Evolutionary conservation across 129 eudicot species (phyloP), one percentile per base, ranked within the genome.

Genomic region (Sambucus nigra): DNA sequence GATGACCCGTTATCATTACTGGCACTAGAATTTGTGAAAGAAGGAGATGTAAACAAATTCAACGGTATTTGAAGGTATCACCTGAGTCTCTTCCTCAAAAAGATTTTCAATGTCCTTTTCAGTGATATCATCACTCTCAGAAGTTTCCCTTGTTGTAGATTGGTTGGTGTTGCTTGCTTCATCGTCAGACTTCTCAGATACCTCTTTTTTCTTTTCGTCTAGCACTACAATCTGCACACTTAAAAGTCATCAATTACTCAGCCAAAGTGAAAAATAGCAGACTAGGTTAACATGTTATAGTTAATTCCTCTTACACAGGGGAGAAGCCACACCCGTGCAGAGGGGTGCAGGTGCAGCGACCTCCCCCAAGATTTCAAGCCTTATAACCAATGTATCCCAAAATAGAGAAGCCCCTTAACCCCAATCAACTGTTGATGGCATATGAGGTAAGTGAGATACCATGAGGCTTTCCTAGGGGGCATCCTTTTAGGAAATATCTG

Each of bases 221-320:
- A 68, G 5, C 6, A 58, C 75, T n/a, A 66, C 75, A 63, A 77
- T 56, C 83, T 72, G 63, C 63, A 71, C 25, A 59, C 3, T 14
- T 25, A 27, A 59, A 46, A 26, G 11, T 0, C 25, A 21, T 7
- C 32, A n/a, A n/a, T 9, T 20, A 55, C 22, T 18, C 44, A 28
- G 45, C 20, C 12, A 9, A 1, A 0, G n/a, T 18, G 23, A 33
- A 33, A 21, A 55, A 7, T 32, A 5, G 21, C 4, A 7, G 13
- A 24, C 19, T 40, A 12, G 0, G 1, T 28, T 7, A 5, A 35
- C 31, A 33, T 20, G 7, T n/a, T 27, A 27, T 16, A n/a, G n/a
- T 23, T 16, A 10, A 1, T 53, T 31, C 27, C 15, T 47, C 52
- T 5, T 14, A 16, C 2, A 53, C 5, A 6, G 11, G 17, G 2